These are phyloP conservation scores for Sanguinoderma infundibulare DNA, from an alignment of 1,284 basidiomycete genomes.

Conservation along the genomic window DNA sequence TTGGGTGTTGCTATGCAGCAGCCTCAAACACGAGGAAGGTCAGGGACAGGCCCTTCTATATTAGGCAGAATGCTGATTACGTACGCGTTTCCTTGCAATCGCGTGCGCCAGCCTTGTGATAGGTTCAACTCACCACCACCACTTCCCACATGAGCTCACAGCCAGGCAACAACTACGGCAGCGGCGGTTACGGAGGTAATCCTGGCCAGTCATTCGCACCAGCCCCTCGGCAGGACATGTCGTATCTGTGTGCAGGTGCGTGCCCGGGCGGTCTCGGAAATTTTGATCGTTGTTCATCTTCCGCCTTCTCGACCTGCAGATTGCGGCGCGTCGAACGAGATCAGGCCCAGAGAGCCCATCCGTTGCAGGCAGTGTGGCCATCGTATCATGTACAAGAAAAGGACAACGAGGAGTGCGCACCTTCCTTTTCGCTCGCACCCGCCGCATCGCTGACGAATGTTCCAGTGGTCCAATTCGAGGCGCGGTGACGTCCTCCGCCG, in stretches of 20 bases:
- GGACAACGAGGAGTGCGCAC: slow-evolving; percentile 92
- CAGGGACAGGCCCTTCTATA: background rate
- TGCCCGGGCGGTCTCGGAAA: background rate
- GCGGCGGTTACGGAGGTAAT: slow-evolving; percentile 12
- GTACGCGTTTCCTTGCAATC: slow-evolving; percentile 1
- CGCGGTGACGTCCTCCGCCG: slow-evolving; percentile 52
- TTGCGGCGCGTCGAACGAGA: slow-evolving; percentile 93
- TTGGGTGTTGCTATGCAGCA: background rate
- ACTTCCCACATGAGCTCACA: slow-evolving; percentile 48
- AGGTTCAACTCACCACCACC: slow-evolving; percentile 29
- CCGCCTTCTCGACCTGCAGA: slow-evolving; percentile 51
- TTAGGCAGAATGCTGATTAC: background rate
- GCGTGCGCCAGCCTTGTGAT: background rate
- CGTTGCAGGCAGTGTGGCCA: slow-evolving; percentile 97
- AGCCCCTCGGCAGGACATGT: slow-evolving; percentile 68
- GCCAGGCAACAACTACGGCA: slow-evolving; percentile 31
- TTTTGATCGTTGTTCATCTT: background rate
- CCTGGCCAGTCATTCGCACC: slow-evolving; percentile 35
- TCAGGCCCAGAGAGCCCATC: slow-evolving; percentile 93
- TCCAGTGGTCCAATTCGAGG: slow-evolving; percentile 88
- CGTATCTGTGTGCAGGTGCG: slow-evolving; percentile 92
- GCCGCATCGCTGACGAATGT: slow-evolving; percentile 20
- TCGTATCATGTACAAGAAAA: slow-evolving; percentile 99
- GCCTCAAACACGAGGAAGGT: background rate
- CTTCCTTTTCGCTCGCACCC: slow-evolving; percentile 10